Evolutionary conservation across 768 basidiomycete genomes (phyloP), one percentile per base, ranked within the genome.

Genomic region (Boletus bicolor): DNA sequence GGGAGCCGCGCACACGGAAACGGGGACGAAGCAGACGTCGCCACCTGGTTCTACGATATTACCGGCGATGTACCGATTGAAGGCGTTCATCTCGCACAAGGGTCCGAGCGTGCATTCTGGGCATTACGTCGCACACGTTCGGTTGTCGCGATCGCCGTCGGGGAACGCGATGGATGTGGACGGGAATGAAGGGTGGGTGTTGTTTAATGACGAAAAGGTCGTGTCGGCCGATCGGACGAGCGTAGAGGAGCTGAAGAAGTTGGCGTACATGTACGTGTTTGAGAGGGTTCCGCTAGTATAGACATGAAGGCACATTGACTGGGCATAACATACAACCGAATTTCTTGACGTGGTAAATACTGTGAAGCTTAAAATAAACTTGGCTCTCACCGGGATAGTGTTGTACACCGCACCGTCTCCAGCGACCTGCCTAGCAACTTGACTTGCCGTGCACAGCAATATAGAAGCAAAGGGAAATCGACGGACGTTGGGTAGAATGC

Each of bases 191-290:
- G 49, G 28, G 1, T 96, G 96, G 93, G 88, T 95, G 53, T 70
- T 98, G 64, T 97, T 94, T 71, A 97, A 98, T 64, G 96, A 98
- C 67, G 93, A 95, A 75, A 96, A 94, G 75, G 94, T 95, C 4
- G 94, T 97, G 10, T 85, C 82, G 70, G 94, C 94, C 4, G 92
- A 96, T 66, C 77, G 70, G 56, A 83, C 88, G 70, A 92, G 91
- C 66, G 90, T 95, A 30, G 79, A 72, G n/a, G 83, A 84, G 53
- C 73, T 98, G 76, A 89, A 89, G 74, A 79, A 80, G 70, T 68
- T 93, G 68, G 96, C 94, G 39, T 98, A 99, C 78, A 73, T 99
- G 77, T 99, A 96, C 72, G 76, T 98, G 21, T 98, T 93, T 67
- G 91, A 94, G 77, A 81, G 59, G 55, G 51, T 58, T 24, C 21